These are phyloP conservation scores for Tetrapisispora namnaoensis DNA, from an alignment of 805 yeast genomes.

Conservation along the genomic window DNA sequence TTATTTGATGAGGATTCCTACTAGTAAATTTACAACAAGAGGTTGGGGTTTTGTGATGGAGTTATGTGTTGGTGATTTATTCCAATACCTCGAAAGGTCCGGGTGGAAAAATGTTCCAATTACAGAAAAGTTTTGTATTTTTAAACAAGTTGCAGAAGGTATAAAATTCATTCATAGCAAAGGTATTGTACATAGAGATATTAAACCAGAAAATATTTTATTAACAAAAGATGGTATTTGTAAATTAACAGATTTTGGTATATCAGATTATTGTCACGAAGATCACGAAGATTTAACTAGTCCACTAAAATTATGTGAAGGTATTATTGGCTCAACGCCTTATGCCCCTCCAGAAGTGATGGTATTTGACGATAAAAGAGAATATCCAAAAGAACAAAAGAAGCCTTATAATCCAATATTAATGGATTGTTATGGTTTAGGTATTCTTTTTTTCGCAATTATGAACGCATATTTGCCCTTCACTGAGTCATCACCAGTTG, in stretches of 20 bases:
- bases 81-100: constrained; percentile 41
- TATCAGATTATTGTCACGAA: constrained; percentile 54
- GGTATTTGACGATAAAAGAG: constrained; percentile 29
- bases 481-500: constrained; percentile 36
- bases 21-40: constrained; percentile 43
- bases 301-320: constrained; percentile 29
- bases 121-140: constrained; percentile 51
- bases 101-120: constrained; percentile 49
- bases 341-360: constrained; percentile 73
- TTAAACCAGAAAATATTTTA: constrained; percentile 66
- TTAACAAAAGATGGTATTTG: constrained; percentile 51
- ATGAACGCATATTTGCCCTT: constrained; percentile 55
- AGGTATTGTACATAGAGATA: constrained; percentile 63
- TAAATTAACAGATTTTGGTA: constrained; percentile 70
- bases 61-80: constrained; percentile 56
- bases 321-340: constrained; percentile 71
- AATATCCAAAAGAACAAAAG: constrained; percentile 26
- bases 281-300: constrained; percentile 41
- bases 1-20: constrained; percentile 47
- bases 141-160: constrained; percentile 60
- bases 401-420: constrained; percentile 50
- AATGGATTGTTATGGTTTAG: constrained; percentile 68
- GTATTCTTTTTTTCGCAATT: constrained; percentile 54
- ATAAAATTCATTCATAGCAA: constrained; percentile 50
- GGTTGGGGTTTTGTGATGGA: constrained; percentile 76